Evolutionary conservation across 495 filamentous ascomycete species (phyloP).

Genomic region (Penicillium ochrochloron): DNA sequence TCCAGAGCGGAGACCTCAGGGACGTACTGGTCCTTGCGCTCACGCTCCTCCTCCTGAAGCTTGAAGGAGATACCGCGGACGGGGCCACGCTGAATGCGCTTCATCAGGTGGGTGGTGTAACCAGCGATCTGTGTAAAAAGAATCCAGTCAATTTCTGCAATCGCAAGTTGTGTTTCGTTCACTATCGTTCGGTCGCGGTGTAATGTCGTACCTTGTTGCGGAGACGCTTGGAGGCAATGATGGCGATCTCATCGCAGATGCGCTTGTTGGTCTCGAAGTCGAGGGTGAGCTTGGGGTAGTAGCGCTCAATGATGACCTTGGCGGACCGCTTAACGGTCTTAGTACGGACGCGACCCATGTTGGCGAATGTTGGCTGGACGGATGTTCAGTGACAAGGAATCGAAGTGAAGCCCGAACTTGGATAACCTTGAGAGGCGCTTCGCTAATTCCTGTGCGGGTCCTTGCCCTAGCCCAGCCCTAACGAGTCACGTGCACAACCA

Average conservation of each 20-base stretch:
- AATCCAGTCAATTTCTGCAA: conserved; percentile 13
- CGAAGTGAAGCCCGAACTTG: conserved; percentile 14
- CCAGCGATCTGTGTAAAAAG: conserved; percentile 79
- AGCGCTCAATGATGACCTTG: conserved; percentile 99
- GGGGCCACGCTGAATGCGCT: conserved; percentile 98
- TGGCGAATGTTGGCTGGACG: conserved; percentile 64
- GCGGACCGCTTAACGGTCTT: conserved; percentile 99
- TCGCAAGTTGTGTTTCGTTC: not conserved
- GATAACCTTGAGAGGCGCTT: conserved; percentile 27
- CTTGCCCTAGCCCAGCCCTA: conserved; percentile 39
- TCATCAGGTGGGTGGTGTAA: conserved; percentile 91
- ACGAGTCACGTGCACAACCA: conserved; percentile 25
- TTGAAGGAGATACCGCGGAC: conserved; percentile 99
- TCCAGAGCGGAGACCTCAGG: conserved; percentile 98
- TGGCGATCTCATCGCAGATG: conserved; percentile 99
- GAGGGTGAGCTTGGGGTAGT: conserved; percentile 97
- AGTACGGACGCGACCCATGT: conserved; percentile 95
- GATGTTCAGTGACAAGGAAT: conserved; percentile 34
- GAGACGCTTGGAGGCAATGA: conserved; percentile 96
- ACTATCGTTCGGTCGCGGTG: not conserved
- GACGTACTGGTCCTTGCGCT: conserved; percentile 99
- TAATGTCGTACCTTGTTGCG: conserved; percentile 83
- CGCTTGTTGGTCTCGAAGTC: conserved; percentile 99
- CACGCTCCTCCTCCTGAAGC: conserved; percentile 99
- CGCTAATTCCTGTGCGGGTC: conserved; percentile 39